A percentile compares a stretch with the other conserved stretches of the same genome.
Conservation (phyloP, 257 asterid species). For the Capsicum rhomboideum region DNA sequence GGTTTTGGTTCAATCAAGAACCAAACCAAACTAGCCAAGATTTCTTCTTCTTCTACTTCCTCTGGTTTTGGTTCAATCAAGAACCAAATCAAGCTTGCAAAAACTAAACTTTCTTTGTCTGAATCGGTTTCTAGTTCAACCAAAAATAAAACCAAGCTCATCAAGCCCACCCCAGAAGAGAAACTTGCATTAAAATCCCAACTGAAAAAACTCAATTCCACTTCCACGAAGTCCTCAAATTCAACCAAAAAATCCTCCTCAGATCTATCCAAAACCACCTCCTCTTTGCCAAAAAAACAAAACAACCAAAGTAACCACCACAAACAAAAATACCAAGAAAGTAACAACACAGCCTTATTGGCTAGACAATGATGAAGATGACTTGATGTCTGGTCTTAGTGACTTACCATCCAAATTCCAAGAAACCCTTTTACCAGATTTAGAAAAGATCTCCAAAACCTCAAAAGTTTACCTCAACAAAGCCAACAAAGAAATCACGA, state of each 20-base stretch:
- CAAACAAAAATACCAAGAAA: slow-evolving; percentile 19
- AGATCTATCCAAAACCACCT: slow-evolving; percentile 33
- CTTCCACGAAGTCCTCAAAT: slow-evolving; percentile 36
- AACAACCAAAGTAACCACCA: slow-evolving; percentile 28
- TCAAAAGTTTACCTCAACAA: slow-evolving; percentile 46
- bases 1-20: too few relatives aligned
- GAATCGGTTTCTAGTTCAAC: slow-evolving; percentile 6
- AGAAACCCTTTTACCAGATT: slow-evolving; percentile 69
- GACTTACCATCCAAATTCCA: slow-evolving; percentile 69
- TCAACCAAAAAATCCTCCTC: slow-evolving; percentile 48
- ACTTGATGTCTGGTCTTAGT: slow-evolving; percentile 53
- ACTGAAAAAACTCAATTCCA: slow-evolving; percentile 61
- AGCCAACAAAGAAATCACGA: slow-evolving; percentile 73
- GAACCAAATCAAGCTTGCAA: slow-evolving; percentile 33
- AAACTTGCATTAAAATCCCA: slow-evolving; percentile 29
- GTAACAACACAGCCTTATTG: slow-evolving; percentile 22
- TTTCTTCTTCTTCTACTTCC: slow-evolving; percentile 4
- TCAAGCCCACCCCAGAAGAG: slow-evolving; percentile 18
- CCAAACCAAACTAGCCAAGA: too few relatives aligned
- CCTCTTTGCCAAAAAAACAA: slow-evolving; percentile 36
- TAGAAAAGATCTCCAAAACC: slow-evolving; percentile 63
- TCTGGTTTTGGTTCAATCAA: slow-evolving; percentile 4
- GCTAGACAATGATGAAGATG: slow-evolving; percentile 48
- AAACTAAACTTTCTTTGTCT: slow-evolving; percentile 24
- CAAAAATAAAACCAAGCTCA: slow-evolving; percentile 33